Evolutionary conservation across 805 yeast genomes (phyloP).

Genomic region (Alloascoidea hylecoeti): DNA sequence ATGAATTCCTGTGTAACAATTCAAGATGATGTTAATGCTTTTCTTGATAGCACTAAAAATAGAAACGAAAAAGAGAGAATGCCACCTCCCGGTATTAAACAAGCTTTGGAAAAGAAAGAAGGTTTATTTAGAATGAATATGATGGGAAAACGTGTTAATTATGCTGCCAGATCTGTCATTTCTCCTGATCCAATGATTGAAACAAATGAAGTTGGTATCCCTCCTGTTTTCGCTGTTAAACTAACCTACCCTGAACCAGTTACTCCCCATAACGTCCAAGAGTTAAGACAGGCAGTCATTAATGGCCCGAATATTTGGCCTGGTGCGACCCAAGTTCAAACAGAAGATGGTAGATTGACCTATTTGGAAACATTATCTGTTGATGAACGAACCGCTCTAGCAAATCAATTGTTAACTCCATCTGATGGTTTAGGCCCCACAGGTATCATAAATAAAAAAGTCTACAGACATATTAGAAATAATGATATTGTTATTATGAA

Average conservation of each 20-base stretch:
- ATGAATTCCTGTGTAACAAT: constrained; percentile 93
- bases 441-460: constrained; percentile 74
- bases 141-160: constrained; percentile 99
- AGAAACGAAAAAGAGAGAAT: constrained; percentile 54
- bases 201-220: constrained; percentile 96
- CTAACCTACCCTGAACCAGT: constrained; percentile 98
- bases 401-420: constrained; percentile 90
- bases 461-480: constrained; percentile 85
- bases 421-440: constrained; percentile 34
- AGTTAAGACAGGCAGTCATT: constrained; percentile 84
- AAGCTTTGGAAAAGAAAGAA: constrained; percentile 95
- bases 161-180: constrained; percentile 97
- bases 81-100: constrained; percentile 93
- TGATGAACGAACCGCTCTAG: constrained; percentile 91
- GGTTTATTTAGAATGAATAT: constrained; percentile 96
- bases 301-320: constrained; percentile 99
- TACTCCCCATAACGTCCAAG: constrained; percentile 80
- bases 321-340: constrained; percentile 92
- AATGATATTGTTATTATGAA: constrained; percentile 95
- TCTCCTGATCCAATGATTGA: constrained; percentile 98
- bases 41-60: constrained; percentile 83
- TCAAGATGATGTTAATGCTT: constrained; percentile 90
- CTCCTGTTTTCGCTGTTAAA: constrained; percentile 94
- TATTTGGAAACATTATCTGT: constrained; percentile 78
- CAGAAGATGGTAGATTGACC: constrained; percentile 81